Evolutionary conservation across 345 rosid genomes (phyloP), one percentile per base, ranked within the genome.

Genomic region (Aegle marmelos): DNA sequence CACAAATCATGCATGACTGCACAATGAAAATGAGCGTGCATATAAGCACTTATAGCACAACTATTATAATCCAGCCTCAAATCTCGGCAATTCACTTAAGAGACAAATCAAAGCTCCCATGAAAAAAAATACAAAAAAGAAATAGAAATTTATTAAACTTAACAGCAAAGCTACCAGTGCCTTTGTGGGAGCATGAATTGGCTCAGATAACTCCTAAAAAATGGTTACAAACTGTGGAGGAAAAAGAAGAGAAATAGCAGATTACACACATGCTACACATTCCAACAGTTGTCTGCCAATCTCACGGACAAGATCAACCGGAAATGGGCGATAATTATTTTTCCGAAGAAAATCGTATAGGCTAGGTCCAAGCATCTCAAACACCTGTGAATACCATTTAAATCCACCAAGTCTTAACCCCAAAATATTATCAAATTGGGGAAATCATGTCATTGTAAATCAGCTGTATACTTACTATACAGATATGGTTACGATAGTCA

Each of bases 311-410:
- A 89, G 95, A 85, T 89, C 91, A 81, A 89, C 90, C 21, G 91
- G 91, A 82, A 88, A 89, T 60, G 91, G 85, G 82, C 87, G 88
- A 82, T 89, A 89, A 84, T 84, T 88, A 85, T 91, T 91, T 87
- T 89, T 91, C 70, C 81, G 82, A 79, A 91, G 91, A 87, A 89
- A 91, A 86, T 91, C 91, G 54, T 89, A 89, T 73, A 91, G 82
- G 87, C 93, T 91, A 82, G 93, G 95, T 73, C 95, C 95, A 81
- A 91, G 95, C 93, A 88, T 89, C 90, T 89, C 95, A 88, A 91
- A 88, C 37, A 91, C 95, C 95, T 91, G 89, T 80, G 61, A 81
- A 80, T 77, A 79, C 79, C 87, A 90, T 82, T 83, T 78, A 70
- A 81, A 81, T 80, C 76, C 70, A 80, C 77, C 83, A 85, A 81